Conservation (phyloP, 2,329 filamentous ascomycete genomes). For the Phialemonium atrogriseum region DNA sequence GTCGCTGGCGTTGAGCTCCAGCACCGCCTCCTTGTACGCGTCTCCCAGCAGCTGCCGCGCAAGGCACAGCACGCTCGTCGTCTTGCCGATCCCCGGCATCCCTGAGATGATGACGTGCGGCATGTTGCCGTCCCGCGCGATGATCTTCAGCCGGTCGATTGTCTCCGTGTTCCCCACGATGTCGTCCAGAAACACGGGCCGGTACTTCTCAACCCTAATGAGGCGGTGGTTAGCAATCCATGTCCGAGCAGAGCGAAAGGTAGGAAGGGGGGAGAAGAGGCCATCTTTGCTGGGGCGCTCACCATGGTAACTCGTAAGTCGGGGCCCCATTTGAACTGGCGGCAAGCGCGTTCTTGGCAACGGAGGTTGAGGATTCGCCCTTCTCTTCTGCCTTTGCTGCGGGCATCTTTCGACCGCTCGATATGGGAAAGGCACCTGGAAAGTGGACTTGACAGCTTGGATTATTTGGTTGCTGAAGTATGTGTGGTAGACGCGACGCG, state of each 20-base stretch:
- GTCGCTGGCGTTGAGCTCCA: constrained; percentile 94
- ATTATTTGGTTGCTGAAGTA: not conserved
- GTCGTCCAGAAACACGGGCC: constrained; percentile 89
- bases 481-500: constrained; percentile 2
- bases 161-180: constrained; percentile 97
- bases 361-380: constrained; percentile 55
- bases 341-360: constrained; percentile 46
- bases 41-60: constrained; percentile 87
- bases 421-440: not conserved
- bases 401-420: no score
- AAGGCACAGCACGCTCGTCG: constrained; percentile 87
- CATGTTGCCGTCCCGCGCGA: constrained; percentile 98
- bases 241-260: no score
- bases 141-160: constrained; percentile 94
- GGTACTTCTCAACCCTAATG: constrained; percentile 92
- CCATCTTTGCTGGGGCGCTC: constrained; percentile 14
- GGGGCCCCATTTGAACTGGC: constrained; percentile 39
- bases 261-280: no score
- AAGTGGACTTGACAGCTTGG: not conserved
- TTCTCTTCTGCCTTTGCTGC: constrained; percentile 38
- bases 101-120: constrained; percentile 99
- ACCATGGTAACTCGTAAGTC: constrained; percentile 77
- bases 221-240: constrained; percentile 1
- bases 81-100: constrained; percentile 98
- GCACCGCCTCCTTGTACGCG: constrained; percentile 91